phyloP scores from a whole-genome alignment of 2,329 filamentous ascomycete genomes.

The Metarhizium guizhouense region DNA sequence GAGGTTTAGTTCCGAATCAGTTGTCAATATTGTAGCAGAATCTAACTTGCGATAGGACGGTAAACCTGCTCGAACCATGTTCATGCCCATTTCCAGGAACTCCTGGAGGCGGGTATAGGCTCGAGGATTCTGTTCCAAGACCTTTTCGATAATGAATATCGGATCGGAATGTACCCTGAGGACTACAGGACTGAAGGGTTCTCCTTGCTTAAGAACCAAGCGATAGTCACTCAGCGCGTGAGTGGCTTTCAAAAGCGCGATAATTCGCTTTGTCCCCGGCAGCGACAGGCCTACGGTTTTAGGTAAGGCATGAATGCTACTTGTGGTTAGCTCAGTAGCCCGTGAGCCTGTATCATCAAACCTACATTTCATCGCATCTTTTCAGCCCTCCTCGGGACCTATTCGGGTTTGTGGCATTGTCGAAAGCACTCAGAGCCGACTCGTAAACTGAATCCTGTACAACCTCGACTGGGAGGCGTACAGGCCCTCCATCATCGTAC shows the following conservation, averaged over 20 bases:
- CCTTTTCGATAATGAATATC: constrained; percentile 60
- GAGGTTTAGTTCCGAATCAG: background rate
- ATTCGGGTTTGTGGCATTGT: constrained; percentile 76
- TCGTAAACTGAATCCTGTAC: constrained; percentile 53
- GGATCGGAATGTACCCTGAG: constrained; percentile 71
- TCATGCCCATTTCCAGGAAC: constrained; percentile 58
- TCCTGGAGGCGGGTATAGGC: constrained; percentile 70
- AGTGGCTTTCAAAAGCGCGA: constrained; percentile 61
- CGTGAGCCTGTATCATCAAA: background rate
- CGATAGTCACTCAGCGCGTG: constrained; percentile 70
- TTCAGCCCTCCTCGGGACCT: constrained; percentile 67
- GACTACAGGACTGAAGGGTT: constrained; percentile 70
- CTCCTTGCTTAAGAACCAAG: constrained; percentile 68
- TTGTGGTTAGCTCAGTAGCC: background rate
- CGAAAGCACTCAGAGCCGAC: constrained; percentile 62
- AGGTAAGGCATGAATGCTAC: constrained; percentile 56
- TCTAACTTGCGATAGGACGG: constrained; percentile 8
- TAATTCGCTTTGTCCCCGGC: constrained; percentile 43
- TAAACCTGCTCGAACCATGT: constrained; percentile 55
- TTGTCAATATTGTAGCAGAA: background rate
- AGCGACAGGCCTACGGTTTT: constrained; percentile 43
- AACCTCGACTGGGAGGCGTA: constrained; percentile 37
- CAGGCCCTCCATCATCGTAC: constrained; percentile 42
- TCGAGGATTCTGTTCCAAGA: constrained; percentile 66
- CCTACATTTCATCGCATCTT: constrained; percentile 67